Percentiles rank a stretch among this genome's conserved stretches.
These are phyloP conservation scores for Rhamnella rubrinervis DNA, from an alignment of 331 rosid species.

Conservation along the genomic window DNA sequence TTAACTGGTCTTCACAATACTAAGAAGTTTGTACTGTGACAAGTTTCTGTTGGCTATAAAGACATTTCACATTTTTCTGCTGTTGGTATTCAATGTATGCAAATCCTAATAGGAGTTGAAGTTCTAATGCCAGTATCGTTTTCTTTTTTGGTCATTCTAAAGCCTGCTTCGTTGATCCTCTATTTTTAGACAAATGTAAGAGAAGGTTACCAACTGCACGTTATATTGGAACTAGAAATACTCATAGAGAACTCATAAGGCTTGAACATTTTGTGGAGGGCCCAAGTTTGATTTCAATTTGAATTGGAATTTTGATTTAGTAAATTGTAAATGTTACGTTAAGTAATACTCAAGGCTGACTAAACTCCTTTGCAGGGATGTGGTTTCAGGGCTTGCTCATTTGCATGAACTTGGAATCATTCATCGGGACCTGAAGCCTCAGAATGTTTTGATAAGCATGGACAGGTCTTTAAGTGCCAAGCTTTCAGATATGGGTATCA, in stretches of 20 bases:
- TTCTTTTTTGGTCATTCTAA: background rate
- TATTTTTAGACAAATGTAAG: background rate
- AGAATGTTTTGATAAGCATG: constrained; percentile 38
- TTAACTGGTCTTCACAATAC: background rate
- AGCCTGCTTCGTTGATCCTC: background rate
- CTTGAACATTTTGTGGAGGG: background rate
- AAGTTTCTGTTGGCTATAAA: too few relatives aligned
- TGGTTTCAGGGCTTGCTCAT: constrained; percentile 44
- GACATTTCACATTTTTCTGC: too few relatives aligned
- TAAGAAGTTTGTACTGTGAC: background rate
- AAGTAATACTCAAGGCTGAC: background rate
- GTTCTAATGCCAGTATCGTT: background rate
- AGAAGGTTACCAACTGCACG: background rate
- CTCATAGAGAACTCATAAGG: background rate
- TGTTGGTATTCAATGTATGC: too few relatives aligned
- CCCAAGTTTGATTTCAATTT: background rate
- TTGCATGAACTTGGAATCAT: constrained; percentile 49
- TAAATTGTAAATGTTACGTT: background rate
- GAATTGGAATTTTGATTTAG: background rate
- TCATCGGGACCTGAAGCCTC: constrained; percentile 49
- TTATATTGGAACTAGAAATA: background rate
- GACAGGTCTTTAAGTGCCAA: constrained; percentile 34
- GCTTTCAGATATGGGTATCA: constrained; percentile 51
- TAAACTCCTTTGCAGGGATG: constrained; percentile 25
- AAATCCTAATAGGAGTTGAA: background rate